These are phyloP conservation scores for Amesomyces nigricolor DNA, from an alignment of 2,329 filamentous ascomycete species.

Conservation along the genomic window DNA sequence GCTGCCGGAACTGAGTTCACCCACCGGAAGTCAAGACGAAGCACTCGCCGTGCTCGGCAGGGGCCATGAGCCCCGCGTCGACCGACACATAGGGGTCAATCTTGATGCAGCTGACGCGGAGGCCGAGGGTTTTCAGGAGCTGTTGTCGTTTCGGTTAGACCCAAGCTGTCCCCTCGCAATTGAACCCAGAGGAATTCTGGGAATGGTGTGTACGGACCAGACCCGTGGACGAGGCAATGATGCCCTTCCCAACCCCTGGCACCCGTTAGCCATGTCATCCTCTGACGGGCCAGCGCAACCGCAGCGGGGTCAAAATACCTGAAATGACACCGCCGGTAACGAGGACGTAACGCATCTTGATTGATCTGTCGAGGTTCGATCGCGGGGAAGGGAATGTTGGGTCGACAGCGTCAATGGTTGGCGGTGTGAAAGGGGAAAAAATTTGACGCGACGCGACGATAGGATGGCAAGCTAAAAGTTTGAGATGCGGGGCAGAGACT, in stretches of 20 bases:
- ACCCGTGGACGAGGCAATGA: conserved; percentile 20
- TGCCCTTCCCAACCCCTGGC: conserved; percentile 20
- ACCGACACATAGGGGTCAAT: conserved; percentile 67
- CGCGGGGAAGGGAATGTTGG: not conserved
- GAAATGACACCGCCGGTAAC: conserved; percentile 22
- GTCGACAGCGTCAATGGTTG: conserved; percentile 9
- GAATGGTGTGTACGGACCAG: conserved; percentile 10
- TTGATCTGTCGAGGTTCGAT: conserved; percentile 5
- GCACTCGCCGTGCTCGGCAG: conserved; percentile 66
- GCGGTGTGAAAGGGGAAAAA: conserved; percentile 15
- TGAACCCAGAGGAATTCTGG: too few species aligned
- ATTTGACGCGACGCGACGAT: conserved; percentile 18
- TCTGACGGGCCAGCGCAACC: not conserved
- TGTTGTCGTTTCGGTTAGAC: conserved; percentile 10
- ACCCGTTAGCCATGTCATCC: conserved; percentile 3
- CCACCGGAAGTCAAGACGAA: conserved; percentile 58
- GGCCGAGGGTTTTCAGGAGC: conserved; percentile 71
- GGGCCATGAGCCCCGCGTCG: conserved; percentile 61
- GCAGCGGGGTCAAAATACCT: conserved; percentile 2
- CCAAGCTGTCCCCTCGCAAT: not conserved
- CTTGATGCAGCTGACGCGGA: conserved; percentile 59
- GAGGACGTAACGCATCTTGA: conserved; percentile 21
- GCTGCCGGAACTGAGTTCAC: not conserved
- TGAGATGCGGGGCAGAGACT: conserved; percentile 12
- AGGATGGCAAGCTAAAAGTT: conserved; percentile 5